Base-by-base conservation (phyloP, 1,284 basidiomycete genomes). In the Coniferiporia sulphurascens region DNA sequence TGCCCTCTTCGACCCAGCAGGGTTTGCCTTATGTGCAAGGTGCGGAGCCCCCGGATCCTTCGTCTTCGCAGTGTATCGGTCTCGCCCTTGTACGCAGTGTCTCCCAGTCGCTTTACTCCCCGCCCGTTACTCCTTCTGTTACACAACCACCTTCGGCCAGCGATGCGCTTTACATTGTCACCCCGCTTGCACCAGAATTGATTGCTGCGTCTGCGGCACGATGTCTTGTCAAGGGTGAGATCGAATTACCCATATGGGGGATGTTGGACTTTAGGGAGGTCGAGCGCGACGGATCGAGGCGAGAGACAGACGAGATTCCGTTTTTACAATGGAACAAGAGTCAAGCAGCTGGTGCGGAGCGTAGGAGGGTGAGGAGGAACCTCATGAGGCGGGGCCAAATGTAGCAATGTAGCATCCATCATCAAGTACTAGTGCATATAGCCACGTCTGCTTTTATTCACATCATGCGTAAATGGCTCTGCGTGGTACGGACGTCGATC, bases 201-300 rank as follows among this genome's bases (percentile, higher is more conserved):
- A 75, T 94, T 5, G n/a, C 32, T 32, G 34, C 51, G 34, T 57
- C 44, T 4, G 62, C 62, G 41, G 70, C 70, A 32, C 77, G 78
- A 0, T 76, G 83, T 13, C 70, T 96, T 1, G 83, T 95, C 41
- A 92, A 91, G 69, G 95, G 95, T 4, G 90, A 91, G 66, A 76
- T 97, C 64, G 93, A 96, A 68, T 74, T 98, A 0, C 95, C 95
- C 0, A 74, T 94, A 0, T 91, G 87, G 82, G 93, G 88, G 0
- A 86, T 94, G 84, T 74, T 98, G 52, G 93, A 97, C 72, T 88
- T 85, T 71, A 73, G 79, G 60, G 69, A 67, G 32, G 65, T 65
- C 32, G 76, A 74, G 38, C 74, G 72, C 17, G 77, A 68, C 22
- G 72, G 74, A 2, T 74, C 86, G 2, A 81, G 80, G 0, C 75